Base-by-base conservation (phyloP, 2,329 filamentous ascomycete species). In the Chalaropsis ovoidea region DNA sequence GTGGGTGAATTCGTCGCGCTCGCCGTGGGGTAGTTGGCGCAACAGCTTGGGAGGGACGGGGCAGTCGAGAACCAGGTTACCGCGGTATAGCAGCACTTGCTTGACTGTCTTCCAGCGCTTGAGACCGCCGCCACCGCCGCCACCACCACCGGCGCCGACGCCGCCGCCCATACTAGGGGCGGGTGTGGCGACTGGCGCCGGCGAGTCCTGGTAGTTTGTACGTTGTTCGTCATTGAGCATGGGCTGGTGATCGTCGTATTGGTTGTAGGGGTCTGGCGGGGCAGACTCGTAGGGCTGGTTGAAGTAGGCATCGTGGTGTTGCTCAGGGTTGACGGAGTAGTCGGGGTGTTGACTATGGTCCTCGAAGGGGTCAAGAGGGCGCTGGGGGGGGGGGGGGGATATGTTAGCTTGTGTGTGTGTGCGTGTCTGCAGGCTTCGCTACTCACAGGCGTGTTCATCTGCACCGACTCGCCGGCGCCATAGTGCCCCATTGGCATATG, bases 81-180 rank as follows among this genome's bases (percentile, higher is more conserved):
- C 94, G 70, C 95, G 88, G 80, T 96, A 99, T 64, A 99, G 77
- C 71, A 95, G 86, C n/a, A 99, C 93, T 78, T 96, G 90, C 77
- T 97, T 99, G 61, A 99, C 93, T 0, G 94, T 99, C 80, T 97
- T 99, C 89, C 90, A 97, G 74, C 94, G 83, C 75, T 89, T 87
- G 70, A 97, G 85, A 3, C 82, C 69, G 5, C 67, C 69, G 17
- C 73, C 74, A 22, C 69, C 70, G 0, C 64, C 56, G 45, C 19
- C 45, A 35, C 49, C 52, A 41, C 60, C 58, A 24, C 31, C 31
- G 6, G 31, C 31, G 31, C 42, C 62, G 19, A 61, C 58, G 39
- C 31, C 31, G 6, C 3, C 31, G 31, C 42, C 62, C 31, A 61
- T 47, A 58, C 65, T 67, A 64, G 65, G 65, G 10, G 65, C 65